Base-by-base conservation (phyloP, 352 stramenopile genomes). In the Pythium sp. region DNA sequence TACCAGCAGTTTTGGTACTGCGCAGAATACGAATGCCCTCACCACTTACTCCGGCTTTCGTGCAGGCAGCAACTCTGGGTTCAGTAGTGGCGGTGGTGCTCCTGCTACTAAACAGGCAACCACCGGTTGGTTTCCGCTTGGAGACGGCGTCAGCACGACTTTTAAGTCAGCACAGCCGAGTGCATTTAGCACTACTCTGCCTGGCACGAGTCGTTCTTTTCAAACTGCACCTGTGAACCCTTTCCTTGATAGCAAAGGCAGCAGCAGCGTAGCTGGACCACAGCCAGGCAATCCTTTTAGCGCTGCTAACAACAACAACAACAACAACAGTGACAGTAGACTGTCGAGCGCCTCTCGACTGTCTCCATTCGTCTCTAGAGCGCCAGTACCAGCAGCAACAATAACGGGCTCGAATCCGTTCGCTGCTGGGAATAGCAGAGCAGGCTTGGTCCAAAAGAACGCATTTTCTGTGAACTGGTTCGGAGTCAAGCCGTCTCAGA, bases 91-190 rank as follows among this genome's bases (percentile, higher is more conserved):
- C 20, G 54, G 22, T 0, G 18, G 22, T 5, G 2, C 26, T 69
- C 18, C 11, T 38, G 26, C 28, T 51, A 41, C 26, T 28, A 47
- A 8, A 1, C 56, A 57, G 28, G 24, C 26, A 11, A 59, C 11
- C 18, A 62, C 55, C 24, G 64, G 55, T 7, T 69, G 64, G 64
- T 58, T 58, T 41, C 64, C 57, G 28, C 41, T 56, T 20, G 30
- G 28, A 47, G 64, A 15, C 22, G 43, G 43, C 18, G 22, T 34
- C n/a, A 56, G 14, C 22, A n/a, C n/a, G 6, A 46, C 34, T 18
- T 32, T n/a, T n/a, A 59, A 58, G 22, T 9, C 49, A 12, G 24
- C 43, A 7, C 51, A 46, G 15, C 9, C 38, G 36, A 62, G 43
- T 9, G 24, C 20, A 12, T 68, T 56, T 22, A n/a, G 24, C 9